These are phyloP conservation scores for Zalerion maritima DNA, from an alignment of 495 filamentous ascomycete species.

Conservation along the genomic window DNA sequence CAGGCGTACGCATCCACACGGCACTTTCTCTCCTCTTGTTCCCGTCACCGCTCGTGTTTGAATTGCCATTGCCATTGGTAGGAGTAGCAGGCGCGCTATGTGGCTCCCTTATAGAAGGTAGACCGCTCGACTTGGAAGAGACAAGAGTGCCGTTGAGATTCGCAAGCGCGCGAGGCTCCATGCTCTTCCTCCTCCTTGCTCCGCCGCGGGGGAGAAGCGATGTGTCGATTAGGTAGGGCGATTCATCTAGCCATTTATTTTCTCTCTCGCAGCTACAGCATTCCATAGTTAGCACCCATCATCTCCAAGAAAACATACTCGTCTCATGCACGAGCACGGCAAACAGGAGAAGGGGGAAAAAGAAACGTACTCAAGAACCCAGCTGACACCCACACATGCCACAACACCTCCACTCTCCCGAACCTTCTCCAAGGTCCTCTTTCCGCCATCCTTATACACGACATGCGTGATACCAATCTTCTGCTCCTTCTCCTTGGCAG, in stretches of 20 bases:
- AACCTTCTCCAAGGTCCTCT: constrained; percentile 78
- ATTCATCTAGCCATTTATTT: constrained; percentile 58
- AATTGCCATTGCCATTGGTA: too few relatives aligned
- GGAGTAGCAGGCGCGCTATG: constrained; percentile 28
- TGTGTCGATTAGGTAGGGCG: constrained; percentile 56
- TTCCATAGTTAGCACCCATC: constrained; percentile 15
- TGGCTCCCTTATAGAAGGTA: constrained; percentile 19
- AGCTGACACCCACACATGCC: constrained; percentile 71
- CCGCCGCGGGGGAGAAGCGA: constrained; percentile 61
- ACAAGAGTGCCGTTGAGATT: constrained; percentile 56
- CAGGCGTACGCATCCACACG: constrained; percentile 33
- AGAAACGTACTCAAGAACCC: constrained; percentile 74
- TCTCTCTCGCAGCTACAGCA: constrained; percentile 58
- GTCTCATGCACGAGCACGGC: too few relatives aligned
- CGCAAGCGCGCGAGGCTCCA: constrained; percentile 70
- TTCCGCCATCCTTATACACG: constrained; percentile 84
- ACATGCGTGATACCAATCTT: constrained; percentile 87
- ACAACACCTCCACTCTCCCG: constrained; percentile 58
- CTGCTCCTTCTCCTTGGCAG: constrained; percentile 12
- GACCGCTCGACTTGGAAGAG: constrained; percentile 22
- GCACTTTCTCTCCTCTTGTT: constrained; percentile 33
- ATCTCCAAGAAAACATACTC: background rate
- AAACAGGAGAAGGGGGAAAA: too few relatives aligned
- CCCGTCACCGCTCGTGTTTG: constrained; percentile 24
- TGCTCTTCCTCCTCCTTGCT: constrained; percentile 69